These are phyloP conservation scores for Cucumis cinereus DNA, from an alignment of 306 rosid genomes.

Conservation along the genomic window DNA sequence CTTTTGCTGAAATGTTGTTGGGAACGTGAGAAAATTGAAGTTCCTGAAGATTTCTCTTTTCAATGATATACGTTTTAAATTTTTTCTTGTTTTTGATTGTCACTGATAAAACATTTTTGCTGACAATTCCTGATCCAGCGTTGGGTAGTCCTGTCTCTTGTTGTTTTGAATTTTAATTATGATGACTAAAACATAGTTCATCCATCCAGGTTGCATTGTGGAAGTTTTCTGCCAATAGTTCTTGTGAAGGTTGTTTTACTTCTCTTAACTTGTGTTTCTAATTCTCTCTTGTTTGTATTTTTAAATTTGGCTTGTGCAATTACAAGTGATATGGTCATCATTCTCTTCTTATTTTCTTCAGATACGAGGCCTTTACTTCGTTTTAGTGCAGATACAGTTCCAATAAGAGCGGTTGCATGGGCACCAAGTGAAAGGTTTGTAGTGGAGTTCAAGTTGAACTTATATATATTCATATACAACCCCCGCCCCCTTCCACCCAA, in stretches of 20 bases:
- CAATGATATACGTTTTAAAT: background rate
- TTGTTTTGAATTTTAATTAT: conserved; percentile 9
- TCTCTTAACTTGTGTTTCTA: conserved; percentile 4
- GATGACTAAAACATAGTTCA: conserved; percentile 18
- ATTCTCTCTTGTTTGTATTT: conserved; percentile 12
- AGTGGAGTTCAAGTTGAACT: background rate
- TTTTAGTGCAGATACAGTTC: conserved; percentile 74
- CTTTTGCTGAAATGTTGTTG: background rate
- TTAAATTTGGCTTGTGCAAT: conserved; percentile 9
- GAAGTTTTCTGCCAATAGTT: conserved; percentile 50
- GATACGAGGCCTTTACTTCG: conserved; percentile 74
- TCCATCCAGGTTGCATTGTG: conserved; percentile 75
- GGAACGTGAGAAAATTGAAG: background rate
- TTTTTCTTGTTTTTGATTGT: background rate
- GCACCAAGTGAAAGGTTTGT: conserved; percentile 79
- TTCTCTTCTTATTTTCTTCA: conserved; percentile 27
- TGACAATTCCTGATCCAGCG: background rate
- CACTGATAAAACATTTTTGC: background rate
- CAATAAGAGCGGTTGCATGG: conserved; percentile 84
- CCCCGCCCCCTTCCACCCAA: no score
- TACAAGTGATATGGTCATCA: background rate
- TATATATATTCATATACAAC: background rate
- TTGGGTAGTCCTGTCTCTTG: background rate
- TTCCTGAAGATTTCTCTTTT: background rate
- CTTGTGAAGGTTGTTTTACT: conserved; percentile 47